Conservation (phyloP, 352 stramenopile genomes). For the Phytophthora kernoviae region DNA sequence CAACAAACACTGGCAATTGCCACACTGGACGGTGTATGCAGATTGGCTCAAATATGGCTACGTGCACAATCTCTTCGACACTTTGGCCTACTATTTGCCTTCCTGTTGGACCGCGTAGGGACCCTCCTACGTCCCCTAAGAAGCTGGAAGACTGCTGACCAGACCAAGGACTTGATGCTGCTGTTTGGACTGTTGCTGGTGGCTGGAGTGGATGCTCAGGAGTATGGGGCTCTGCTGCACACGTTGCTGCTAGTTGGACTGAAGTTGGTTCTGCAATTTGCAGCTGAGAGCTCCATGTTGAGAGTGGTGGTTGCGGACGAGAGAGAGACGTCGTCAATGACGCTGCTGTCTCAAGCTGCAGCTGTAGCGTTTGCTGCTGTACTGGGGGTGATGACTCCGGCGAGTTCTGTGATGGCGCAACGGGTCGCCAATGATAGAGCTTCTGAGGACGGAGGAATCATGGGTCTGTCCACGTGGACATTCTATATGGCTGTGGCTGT, state of each 20-base stretch:
- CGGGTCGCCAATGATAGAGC: conserved; percentile 38
- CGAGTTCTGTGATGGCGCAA: conserved; percentile 32
- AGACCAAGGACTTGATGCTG: conserved; percentile 31
- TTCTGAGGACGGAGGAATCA: conserved; percentile 24
- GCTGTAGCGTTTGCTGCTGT: conserved; percentile 36
- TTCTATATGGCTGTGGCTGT: conserved; percentile 23
- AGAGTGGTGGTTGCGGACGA: conserved; percentile 22
- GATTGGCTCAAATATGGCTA: conserved; percentile 54
- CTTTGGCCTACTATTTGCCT: conserved; percentile 75
- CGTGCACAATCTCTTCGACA: conserved; percentile 60
- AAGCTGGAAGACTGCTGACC: conserved; percentile 11
- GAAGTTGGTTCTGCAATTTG: conserved; percentile 43
- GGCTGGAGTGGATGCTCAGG: conserved; percentile 59
- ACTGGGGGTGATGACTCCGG: conserved; percentile 34
- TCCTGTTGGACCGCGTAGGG: conserved; percentile 62
- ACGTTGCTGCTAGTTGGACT: conserved; percentile 54
- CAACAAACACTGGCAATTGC: conserved; percentile 25
- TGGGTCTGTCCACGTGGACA: conserved; percentile 23
- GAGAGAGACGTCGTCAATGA: conserved; percentile 16
- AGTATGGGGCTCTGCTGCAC: conserved; percentile 69
- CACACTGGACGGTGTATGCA: conserved; percentile 38
- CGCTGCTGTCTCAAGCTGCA: conserved; percentile 39
- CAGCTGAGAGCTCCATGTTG: conserved; percentile 13
- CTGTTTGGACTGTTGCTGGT: conserved; percentile 62
- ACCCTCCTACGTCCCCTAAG: conserved; percentile 53